Evolutionary conservation across 352 stramenopile genomes (phyloP).

Genomic region (Phytopythium montanum): DNA sequence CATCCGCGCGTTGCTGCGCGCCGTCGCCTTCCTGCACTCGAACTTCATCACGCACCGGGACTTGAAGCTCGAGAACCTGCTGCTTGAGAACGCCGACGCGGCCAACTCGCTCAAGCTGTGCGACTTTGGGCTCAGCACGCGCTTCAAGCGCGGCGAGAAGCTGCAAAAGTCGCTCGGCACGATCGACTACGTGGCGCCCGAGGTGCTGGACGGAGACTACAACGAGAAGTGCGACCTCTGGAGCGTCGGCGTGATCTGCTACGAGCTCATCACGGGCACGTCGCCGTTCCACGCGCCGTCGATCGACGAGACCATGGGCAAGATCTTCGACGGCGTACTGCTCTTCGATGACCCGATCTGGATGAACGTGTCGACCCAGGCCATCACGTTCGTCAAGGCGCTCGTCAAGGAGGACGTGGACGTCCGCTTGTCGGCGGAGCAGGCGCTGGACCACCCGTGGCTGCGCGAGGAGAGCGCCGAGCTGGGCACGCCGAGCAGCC

Average conservation of each 20-base stretch:
- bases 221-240: constrained; percentile 81
- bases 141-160: constrained; percentile 69
- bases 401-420: constrained; percentile 75
- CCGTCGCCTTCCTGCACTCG: constrained; percentile 71
- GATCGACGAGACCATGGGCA: constrained; percentile 76
- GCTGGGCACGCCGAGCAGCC: constrained; percentile 13
- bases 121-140: constrained; percentile 78
- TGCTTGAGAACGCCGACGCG: constrained; percentile 65
- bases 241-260: constrained; percentile 80
- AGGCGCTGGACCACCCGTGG: constrained; percentile 74
- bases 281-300: constrained; percentile 70
- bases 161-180: constrained; percentile 71
- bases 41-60: constrained; percentile 81
- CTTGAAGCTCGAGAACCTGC: constrained; percentile 80
- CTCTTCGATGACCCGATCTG: constrained; percentile 69
- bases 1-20: constrained; percentile 53
- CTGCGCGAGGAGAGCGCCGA: constrained; percentile 24
- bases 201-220: constrained; percentile 82
- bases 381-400: constrained; percentile 79
- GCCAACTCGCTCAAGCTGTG: constrained; percentile 73
- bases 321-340: constrained; percentile 77
- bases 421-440: constrained; percentile 49
- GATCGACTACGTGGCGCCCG: constrained; percentile 80
- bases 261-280: constrained; percentile 59
- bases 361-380: constrained; percentile 53